Percentiles rank a stretch among this genome's conserved stretches.
These are phyloP conservation scores for Aspergillus alliaceus DNA, from an alignment of 2,329 filamentous ascomycete genomes.

Conservation along the genomic window DNA sequence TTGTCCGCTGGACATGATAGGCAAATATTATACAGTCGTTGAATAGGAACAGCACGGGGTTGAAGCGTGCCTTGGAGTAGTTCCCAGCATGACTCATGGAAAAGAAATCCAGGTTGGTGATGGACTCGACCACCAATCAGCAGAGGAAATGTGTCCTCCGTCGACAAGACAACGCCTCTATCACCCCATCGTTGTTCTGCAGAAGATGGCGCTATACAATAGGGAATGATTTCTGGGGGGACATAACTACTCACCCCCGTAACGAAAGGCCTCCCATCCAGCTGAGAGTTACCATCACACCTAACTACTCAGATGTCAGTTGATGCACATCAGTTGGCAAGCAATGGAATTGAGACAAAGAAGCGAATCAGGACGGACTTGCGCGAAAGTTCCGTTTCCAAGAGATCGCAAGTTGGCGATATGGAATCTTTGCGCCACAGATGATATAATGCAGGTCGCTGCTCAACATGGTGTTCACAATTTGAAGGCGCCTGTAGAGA, in stretches of 20 bases:
- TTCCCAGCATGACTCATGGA: constrained; percentile 24
- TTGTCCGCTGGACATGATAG: constrained; percentile 14
- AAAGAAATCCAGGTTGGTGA: constrained; percentile 15
- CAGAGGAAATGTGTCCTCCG: constrained; percentile 12
- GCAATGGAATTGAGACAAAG: neutral
- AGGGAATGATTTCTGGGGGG: neutral
- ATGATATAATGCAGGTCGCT: constrained; percentile 4
- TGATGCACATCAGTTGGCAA: neutral
- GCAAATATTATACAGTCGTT: constrained; percentile 21
- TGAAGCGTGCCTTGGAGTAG: constrained; percentile 12
- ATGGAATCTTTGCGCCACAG: constrained; percentile 14
- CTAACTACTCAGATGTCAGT: constrained; percentile 13
- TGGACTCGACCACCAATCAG: constrained; percentile 4
- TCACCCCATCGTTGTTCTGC: neutral
- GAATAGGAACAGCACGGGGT: constrained; percentile 14
- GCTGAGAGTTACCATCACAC: constrained; percentile 6
- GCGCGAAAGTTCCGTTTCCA: neutral
- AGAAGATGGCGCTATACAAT: neutral
- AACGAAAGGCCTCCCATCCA: constrained; percentile 16
- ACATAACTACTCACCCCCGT: constrained; percentile 15
- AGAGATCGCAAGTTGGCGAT: neutral
- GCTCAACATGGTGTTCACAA: neutral
- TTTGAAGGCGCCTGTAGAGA: neutral
- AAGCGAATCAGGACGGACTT: neutral
- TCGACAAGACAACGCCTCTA: neutral